phyloP scores from a whole-genome alignment of 2,329 filamentous ascomycete species.

The Fusarium sp. region DNA sequence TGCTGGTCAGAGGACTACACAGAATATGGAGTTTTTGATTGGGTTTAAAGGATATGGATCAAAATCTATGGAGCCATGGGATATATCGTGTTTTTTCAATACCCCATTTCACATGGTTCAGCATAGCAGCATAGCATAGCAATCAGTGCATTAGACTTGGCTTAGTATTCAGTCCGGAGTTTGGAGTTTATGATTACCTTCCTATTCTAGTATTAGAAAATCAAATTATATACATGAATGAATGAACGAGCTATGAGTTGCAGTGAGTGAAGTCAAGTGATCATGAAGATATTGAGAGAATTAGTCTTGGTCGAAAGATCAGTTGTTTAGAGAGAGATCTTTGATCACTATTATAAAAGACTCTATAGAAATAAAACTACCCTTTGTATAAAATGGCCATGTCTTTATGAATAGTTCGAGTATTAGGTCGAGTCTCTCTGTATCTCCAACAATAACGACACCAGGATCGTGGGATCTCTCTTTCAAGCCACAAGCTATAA shows the following conservation, averaged over 20 bases:
- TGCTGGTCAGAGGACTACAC: slow-evolving; percentile 12
- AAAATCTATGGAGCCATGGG: not conserved
- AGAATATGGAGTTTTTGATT: slow-evolving; percentile 9
- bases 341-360: not conserved
- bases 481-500: slow-evolving; percentile 16
- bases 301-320: not conserved
- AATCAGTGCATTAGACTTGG: slow-evolving; percentile 14
- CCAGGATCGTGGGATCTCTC: not conserved
- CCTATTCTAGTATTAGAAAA: slow-evolving; percentile 5
- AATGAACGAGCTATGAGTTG: not conserved
- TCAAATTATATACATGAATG: not conserved
- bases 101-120: slow-evolving; percentile 2
- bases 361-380: not conserved
- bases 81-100: slow-evolving; percentile 1
- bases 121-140: slow-evolving; percentile 18
- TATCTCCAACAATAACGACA: not conserved
- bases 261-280: not conserved
- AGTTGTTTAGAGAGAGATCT: not conserved
- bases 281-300: not conserved
- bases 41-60: not conserved
- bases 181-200: not conserved
- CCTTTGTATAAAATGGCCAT: not conserved
- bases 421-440: not conserved
- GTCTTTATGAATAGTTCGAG: not conserved
- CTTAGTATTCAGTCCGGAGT: not conserved